Percentiles rank a stretch among this genome's conserved stretches.
Evolutionary conservation across 495 filamentous ascomycete species (phyloP).

Genomic region (Penicillium cosmopolitanum): DNA sequence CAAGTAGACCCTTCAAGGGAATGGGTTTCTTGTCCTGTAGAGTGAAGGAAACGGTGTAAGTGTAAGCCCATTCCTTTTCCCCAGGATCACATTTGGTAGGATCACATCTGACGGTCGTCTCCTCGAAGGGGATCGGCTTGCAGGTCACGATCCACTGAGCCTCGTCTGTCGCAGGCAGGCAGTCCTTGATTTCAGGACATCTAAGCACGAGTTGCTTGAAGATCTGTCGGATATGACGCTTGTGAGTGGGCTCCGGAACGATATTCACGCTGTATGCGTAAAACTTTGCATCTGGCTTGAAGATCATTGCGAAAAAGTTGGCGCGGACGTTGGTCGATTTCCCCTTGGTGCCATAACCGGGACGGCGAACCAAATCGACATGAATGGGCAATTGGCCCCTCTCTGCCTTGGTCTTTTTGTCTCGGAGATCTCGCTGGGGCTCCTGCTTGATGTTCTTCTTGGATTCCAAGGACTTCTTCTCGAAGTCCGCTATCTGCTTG

Average conservation of each 20-base stretch:
- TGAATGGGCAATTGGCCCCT: neutral
- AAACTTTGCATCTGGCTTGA: slow-evolving; percentile 12
- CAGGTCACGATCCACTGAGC: slow-evolving; percentile 19
- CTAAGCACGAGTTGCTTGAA: slow-evolving; percentile 7
- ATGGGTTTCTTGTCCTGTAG: neutral
- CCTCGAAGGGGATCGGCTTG: neutral
- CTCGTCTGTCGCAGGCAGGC: slow-evolving; percentile 17
- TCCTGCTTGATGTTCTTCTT: slow-evolving; percentile 2
- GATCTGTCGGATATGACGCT: slow-evolving; percentile 12
- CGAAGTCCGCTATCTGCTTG: slow-evolving; percentile 1
- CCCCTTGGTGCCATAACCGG: slow-evolving; percentile 49
- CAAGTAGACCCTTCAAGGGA: neutral
- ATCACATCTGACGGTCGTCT: neutral
- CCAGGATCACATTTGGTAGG: neutral
- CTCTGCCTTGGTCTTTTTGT: neutral
- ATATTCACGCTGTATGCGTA: slow-evolving; percentile 17
- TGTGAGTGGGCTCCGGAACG: slow-evolving; percentile 9
- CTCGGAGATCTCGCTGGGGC: slow-evolving; percentile 9
- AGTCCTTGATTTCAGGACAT: neutral
- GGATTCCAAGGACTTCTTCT: neutral
- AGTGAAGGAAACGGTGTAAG: neutral
- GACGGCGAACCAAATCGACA: slow-evolving; percentile 27
- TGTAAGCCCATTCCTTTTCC: neutral
- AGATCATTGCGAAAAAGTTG: slow-evolving; percentile 47
- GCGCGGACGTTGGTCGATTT: slow-evolving; percentile 39